Evolutionary conservation across 345 rosid genomes (phyloP), one percentile per base, ranked within the genome.

Genomic region (Eucalyptus caleyi): DNA sequence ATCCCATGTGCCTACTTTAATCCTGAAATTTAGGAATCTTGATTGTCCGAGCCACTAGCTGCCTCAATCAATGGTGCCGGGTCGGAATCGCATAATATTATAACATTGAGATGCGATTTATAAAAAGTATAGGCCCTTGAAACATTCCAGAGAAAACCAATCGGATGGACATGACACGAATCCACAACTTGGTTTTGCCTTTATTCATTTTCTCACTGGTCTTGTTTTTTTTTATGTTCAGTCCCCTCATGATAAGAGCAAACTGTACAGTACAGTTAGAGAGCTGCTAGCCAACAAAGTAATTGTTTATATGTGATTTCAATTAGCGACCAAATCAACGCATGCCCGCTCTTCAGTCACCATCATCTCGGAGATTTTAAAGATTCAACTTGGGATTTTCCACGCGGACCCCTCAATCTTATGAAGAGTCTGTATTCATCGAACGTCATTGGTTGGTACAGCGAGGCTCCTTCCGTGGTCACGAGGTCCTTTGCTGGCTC

Each of bases 371-470:
- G 90, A 85, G 93, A 92, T 93, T 91, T 92, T 26, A 93, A 89
- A 37, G 99, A 93, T 12, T 97, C 97, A 14, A 97, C 98, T 90
- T 97, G 99, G 18, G 96, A 95, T 94, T 97, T 97, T 83, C 99
- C 99, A 9, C 88, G 87, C 6, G 99, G 99, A 90, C 99, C 99
- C 87, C 89, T 95, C 86, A 89, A 90, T 91, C 99, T 93, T 50
- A 96, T 96, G 92, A 93, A 97, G 87, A 93, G 96, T 56, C 99
- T 92, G 89, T 97, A 97, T 81, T 97, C 95, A 90, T 97, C 96
- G 88, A 94, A 97, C 51, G 99, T 96, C 99, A 95, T 95, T 1
- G 99, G 93, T 16, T 93, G 89, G 86, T 97, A 97, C 67, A 94
- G 45, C 1, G 98, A 90, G 7, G 99, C 98, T 32, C 86, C 90